These are phyloP conservation scores for Nowakowskiella sp. DNA, from an alignment of 192 early-diverging fungal genomes.

Conservation along the genomic window DNA sequence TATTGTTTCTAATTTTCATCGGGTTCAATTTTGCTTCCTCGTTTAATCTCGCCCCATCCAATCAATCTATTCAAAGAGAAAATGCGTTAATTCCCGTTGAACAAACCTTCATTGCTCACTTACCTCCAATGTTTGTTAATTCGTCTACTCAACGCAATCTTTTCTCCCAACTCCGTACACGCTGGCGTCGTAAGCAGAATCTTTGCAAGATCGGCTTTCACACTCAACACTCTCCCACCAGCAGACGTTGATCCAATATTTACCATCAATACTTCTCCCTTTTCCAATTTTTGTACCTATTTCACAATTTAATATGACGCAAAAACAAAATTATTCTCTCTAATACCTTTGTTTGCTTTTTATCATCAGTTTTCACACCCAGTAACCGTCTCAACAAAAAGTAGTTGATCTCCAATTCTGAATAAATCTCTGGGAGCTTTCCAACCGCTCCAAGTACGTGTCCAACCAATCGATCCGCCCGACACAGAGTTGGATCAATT, in stretches of 20 bases:
- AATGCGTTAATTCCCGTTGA: background rate
- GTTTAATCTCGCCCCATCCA: constrained; percentile 95
- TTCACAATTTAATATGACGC: too few relatives aligned
- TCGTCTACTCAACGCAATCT: constrained; percentile 89
- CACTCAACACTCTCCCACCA: constrained; percentile 87
- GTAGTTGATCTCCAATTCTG: constrained; percentile 94
- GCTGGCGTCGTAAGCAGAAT: constrained; percentile 82
- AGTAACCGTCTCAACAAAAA: constrained; percentile 91
- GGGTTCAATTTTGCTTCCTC: constrained; percentile 66
- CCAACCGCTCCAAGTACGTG: constrained; percentile 90
- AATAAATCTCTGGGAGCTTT: constrained; percentile 86
- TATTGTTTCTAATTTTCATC: constrained; percentile 10
- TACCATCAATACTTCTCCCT: constrained; percentile 89
- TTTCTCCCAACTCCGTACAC: constrained; percentile 93
- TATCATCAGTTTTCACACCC: constrained; percentile 95
- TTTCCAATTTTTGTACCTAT: constrained; percentile 72
- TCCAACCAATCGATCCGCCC: constrained; percentile 92
- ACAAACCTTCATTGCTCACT: constrained; percentile 2
- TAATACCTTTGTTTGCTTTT: constrained; percentile 90
- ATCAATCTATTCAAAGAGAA: constrained; percentile 63
- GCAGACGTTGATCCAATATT: constrained; percentile 95
- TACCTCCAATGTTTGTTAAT: constrained; percentile 98
- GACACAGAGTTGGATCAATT: constrained; percentile 92
- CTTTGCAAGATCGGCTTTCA: constrained; percentile 93
- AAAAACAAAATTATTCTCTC: too few relatives aligned